A percentile compares a stretch with the other conserved stretches of the same genome.
These are phyloP conservation scores for Lipomyces kockii DNA, from an alignment of 805 yeast genomes.

Conservation along the genomic window DNA sequence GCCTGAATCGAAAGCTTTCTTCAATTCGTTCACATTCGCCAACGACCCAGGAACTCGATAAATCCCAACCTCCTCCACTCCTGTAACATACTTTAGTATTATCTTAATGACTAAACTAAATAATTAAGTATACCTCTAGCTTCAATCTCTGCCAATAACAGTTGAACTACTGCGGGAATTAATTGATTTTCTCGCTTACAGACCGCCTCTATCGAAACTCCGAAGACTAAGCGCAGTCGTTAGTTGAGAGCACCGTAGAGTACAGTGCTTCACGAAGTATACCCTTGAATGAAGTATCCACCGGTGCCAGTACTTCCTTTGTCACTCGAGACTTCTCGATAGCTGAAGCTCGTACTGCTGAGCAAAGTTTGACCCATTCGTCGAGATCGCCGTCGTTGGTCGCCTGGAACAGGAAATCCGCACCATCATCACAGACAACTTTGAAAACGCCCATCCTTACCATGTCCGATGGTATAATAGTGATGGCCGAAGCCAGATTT, in stretches of 20 bases:
- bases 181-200: conserved; percentile 70
- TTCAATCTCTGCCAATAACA: conserved; percentile 76
- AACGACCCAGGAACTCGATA: conserved; percentile 75
- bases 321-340: conserved; percentile 21
- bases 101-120: not conserved
- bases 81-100: conserved; percentile 43
- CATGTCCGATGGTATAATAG: conserved; percentile 47
- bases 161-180: conserved; percentile 69
- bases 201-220: conserved; percentile 77
- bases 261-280: not conserved
- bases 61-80: conserved; percentile 87
- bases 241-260: not conserved
- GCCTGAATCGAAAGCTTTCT: conserved; percentile 60
- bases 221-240: conserved; percentile 61
- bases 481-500: conserved; percentile 52
- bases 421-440: conserved; percentile 52
- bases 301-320: not conserved
- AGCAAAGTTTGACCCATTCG: conserved; percentile 65
- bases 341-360: conserved; percentile 40
- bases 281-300: conserved; percentile 9
- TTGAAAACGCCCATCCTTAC: conserved; percentile 46
- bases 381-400: conserved; percentile 62
- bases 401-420: conserved; percentile 72
- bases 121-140: conserved; percentile 47
- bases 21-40: conserved; percentile 59